Evolutionary conservation across 2,329 filamentous ascomycete genomes (phyloP).

Genomic region (Pezicula radicicola): DNA sequence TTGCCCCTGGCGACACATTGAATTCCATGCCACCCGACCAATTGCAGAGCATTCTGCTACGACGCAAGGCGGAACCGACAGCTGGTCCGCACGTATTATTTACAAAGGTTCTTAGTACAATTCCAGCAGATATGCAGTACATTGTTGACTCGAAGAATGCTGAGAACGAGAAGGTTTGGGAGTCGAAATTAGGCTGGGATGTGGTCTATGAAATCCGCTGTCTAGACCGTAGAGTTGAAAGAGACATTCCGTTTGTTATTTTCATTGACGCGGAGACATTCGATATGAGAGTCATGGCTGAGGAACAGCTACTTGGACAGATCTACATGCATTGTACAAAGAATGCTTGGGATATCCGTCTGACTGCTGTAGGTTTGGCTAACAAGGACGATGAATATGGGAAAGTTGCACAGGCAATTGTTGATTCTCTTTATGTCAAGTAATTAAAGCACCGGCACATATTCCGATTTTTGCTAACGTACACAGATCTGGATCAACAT

Average conservation of each 20-base stretch:
- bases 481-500: slow-evolving; percentile 1
- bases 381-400: slow-evolving; percentile 11
- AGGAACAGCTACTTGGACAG: slow-evolving; percentile 11
- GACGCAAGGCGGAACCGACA: not conserved
- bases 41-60: not conserved
- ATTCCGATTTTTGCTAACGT: not conserved
- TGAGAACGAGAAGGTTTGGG: slow-evolving; percentile 20
- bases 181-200: slow-evolving; percentile 10
- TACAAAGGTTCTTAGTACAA: slow-evolving; percentile 22
- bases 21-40: not conserved
- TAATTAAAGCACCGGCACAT: slow-evolving; percentile 10
- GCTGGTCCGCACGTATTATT: slow-evolving; percentile 11
- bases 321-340: slow-evolving; percentile 26
- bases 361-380: slow-evolving; percentile 16
- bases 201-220: slow-evolving; percentile 24
- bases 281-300: slow-evolving; percentile 9
- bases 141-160: slow-evolving; percentile 18
- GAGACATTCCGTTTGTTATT: slow-evolving; percentile 15
- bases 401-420: slow-evolving; percentile 12
- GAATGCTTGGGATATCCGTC: slow-evolving; percentile 26
- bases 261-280: slow-evolving; percentile 27
- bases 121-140: slow-evolving; percentile 19
- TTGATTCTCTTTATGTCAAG: slow-evolving; percentile 22
- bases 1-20: slow-evolving; percentile 8
- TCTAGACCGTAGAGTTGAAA: slow-evolving; percentile 7